A percentile compares a stretch with the other conserved stretches of the same genome.
phyloP scores from a whole-genome alignment of 2,329 filamentous ascomycete species.

The Pyrenochaeta sp. region DNA sequence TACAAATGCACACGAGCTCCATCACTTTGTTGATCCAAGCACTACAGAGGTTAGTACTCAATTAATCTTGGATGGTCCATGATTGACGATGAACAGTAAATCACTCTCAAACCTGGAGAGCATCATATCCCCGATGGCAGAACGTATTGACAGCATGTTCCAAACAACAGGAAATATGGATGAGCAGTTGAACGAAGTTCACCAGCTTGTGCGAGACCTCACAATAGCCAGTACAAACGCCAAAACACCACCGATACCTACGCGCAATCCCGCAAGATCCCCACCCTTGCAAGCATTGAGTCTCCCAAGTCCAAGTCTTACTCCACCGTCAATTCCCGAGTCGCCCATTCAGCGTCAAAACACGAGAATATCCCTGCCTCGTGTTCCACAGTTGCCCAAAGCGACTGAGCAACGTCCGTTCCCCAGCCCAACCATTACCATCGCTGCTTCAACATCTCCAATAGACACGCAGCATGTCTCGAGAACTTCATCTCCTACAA shows the following conservation, averaged over 20 bases:
- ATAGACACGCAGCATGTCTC: constrained; percentile 6
- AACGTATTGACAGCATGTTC: constrained; percentile 42
- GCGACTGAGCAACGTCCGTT: constrained; percentile 9
- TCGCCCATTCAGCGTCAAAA: constrained; percentile 7
- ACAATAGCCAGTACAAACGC: constrained; percentile 17
- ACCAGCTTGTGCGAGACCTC: constrained; percentile 37
- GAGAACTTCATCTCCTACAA: constrained; percentile 16
- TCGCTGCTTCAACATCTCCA: constrained; percentile 15
- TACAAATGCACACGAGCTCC: constrained; percentile 53
- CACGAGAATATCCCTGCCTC: constrained; percentile 8
- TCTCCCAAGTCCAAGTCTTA: not conserved
- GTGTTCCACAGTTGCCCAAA: constrained; percentile 7
- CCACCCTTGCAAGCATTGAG: constrained; percentile 13
- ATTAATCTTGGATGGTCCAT: not conserved
- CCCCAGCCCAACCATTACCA: constrained; percentile 4
- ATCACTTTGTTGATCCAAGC: constrained; percentile 52
- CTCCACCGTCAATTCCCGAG: constrained; percentile 1
- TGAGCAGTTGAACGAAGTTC: constrained; percentile 40
- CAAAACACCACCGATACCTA: constrained; percentile 18
- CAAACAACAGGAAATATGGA: constrained; percentile 27
- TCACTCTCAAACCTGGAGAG: constrained; percentile 42
- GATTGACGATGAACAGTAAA: constrained; percentile 35
- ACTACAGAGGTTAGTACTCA: constrained; percentile 46
- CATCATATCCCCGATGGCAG: constrained; percentile 39
- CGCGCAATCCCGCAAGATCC: constrained; percentile 24